Percentiles rank a stretch among this genome's conserved stretches.
These are phyloP conservation scores for Zea mays DNA, from an alignment of 176 grass and related monocot genomes.

Conservation along the genomic window DNA sequence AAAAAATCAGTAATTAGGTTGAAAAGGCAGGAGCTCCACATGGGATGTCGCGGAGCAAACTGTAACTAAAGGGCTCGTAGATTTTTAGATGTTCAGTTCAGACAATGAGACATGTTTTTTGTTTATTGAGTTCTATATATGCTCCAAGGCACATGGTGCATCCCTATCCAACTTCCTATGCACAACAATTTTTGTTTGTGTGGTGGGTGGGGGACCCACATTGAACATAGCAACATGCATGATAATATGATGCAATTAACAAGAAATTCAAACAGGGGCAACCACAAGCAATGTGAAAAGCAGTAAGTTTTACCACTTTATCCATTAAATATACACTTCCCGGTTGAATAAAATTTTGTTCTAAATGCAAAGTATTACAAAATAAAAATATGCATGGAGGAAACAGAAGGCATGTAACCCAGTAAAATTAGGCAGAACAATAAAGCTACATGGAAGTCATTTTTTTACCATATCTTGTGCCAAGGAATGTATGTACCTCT, in stretches of 20 bases:
- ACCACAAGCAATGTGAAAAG: not conserved
- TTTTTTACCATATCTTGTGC: not conserved
- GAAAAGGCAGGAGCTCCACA: not conserved
- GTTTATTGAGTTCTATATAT: conserved; percentile 7
- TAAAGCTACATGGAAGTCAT: conserved; percentile 1
- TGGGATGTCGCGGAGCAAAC: not conserved
- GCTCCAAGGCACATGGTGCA: not conserved
- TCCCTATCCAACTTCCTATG: conserved; percentile 2
- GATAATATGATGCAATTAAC: not conserved
- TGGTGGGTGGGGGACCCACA: not conserved
- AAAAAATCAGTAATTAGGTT: not conserved
- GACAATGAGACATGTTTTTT: not conserved
- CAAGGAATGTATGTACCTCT: not conserved
- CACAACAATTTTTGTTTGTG: not conserved
- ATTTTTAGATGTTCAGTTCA: not conserved
- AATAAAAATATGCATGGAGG: not conserved
- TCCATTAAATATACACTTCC: not conserved
- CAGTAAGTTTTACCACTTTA: not conserved
- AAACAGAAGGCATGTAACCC: conserved; percentile 1
- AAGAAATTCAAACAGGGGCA: not conserved
- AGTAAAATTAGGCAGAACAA: not conserved
- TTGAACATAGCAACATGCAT: not conserved
- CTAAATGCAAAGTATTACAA: not conserved
- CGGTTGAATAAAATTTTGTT: not conserved
- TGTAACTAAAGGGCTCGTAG: not conserved